Base-by-base conservation (phyloP, 2,329 filamentous ascomycete genomes). In the Phyllosticta paracitricarpa region DNA sequence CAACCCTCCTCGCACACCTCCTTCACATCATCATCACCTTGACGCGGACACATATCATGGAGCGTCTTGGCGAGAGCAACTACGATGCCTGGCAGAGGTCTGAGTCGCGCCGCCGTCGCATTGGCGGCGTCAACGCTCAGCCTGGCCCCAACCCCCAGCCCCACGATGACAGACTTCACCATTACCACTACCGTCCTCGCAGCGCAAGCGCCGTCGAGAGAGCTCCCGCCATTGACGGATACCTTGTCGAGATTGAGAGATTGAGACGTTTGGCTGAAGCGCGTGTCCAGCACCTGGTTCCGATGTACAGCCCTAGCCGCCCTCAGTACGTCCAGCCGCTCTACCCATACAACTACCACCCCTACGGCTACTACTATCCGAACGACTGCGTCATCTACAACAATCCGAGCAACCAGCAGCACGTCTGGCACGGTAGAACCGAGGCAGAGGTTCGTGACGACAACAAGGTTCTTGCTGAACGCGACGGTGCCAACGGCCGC, bases 361-460 rank as follows among this genome's bases (percentile, higher is more conserved):
- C 35, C 22, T 28, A 28, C 28, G 56, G 35, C 35, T 57, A 48
- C 54, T 10, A 10, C 51, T 28, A 30, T 22, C 51, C 54, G 26
- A 40, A 30, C 24, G 24, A 55, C n/a, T 26, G 54, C 17, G 24
- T 26, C 17, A 28, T 55, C 33, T n/a, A 19, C 60, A 58, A 57
- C 60, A 25, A 58, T 24, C 55, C 55, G 14, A 26, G 28, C 30
- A 2, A 22, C 17, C 28, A 51, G 7, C 28, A 61, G 17, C 60
- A 61, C 56, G 22, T 30, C 33, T 61, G 56, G 55, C 55, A 51
- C 30, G 60, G 55, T 7, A 55, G 60, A 12, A 61, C 60, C 10
- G 10, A n/a, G 4, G 19, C 14, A 22, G 51, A 61, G 24, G 60
- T 61, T 28, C 8, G n/a, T 5, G 24, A 9, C 2, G 60, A 61